Conservation (phyloP, 2,329 filamentous ascomycete species). For the Hypoxylon sp. region DNA sequence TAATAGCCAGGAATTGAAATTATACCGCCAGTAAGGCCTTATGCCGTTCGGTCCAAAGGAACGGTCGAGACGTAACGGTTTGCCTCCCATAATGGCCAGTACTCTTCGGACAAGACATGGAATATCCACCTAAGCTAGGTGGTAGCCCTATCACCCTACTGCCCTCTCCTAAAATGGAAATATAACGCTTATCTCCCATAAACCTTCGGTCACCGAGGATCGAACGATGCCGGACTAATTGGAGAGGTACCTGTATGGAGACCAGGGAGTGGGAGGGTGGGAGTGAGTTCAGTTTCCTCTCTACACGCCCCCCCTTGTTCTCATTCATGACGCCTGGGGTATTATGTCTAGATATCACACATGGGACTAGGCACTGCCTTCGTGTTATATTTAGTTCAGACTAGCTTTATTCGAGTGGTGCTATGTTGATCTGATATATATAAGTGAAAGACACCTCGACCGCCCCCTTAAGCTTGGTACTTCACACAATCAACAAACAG, state of each 20-base stretch:
- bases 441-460: conserved; percentile 49
- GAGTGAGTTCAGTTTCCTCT: conserved; percentile 44
- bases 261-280: conserved; percentile 46
- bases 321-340: conserved; percentile 39
- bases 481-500: conserved; percentile 42
- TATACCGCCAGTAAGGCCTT: conserved; percentile 12
- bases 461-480: conserved; percentile 34
- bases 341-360: conserved; percentile 40
- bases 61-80: conserved; percentile 36
- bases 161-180: conserved; percentile 55
- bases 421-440: conserved; percentile 51
- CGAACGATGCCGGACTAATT: conserved; percentile 57
- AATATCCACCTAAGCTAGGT: conserved; percentile 45
- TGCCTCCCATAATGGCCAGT: conserved; percentile 25
- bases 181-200: conserved; percentile 56
- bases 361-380: conserved; percentile 44
- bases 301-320: conserved; percentile 41
- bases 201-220: conserved; percentile 63
- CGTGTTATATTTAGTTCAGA: conserved; percentile 50
- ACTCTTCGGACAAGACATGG: conserved; percentile 49
- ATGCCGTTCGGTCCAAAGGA: conserved; percentile 31
- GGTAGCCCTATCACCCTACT: conserved; percentile 46
- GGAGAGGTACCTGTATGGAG: conserved; percentile 47
- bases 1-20: conserved; percentile 18
- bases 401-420: conserved; percentile 37